These are phyloP conservation scores for Colletotrichum orchidophilum DNA, from an alignment of 2,329 filamentous ascomycete species.

Conservation along the genomic window DNA sequence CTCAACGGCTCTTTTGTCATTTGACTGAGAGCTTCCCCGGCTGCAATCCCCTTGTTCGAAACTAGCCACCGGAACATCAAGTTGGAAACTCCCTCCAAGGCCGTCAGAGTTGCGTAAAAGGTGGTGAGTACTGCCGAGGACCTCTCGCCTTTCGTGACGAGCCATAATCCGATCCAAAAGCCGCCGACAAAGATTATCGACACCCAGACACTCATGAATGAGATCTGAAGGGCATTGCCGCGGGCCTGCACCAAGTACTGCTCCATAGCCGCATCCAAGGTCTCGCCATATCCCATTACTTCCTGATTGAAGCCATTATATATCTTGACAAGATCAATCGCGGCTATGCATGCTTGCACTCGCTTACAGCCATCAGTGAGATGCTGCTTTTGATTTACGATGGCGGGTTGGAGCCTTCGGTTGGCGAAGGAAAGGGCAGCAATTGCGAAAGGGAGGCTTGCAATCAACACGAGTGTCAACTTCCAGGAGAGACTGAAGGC, in stretches of 20 bases:
- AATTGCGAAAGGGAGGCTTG: conserved; percentile 75
- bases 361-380: conserved; percentile 78
- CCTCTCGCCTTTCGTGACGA: conserved; percentile 68
- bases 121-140: conserved; percentile 80
- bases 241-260: conserved; percentile 76
- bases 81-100: conserved; percentile 78
- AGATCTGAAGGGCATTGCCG: conserved; percentile 76
- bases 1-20: conserved; percentile 28
- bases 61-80: conserved; percentile 81
- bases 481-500: conserved; percentile 86
- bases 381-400: conserved; percentile 74
- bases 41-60: conserved; percentile 81
- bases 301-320: conserved; percentile 82
- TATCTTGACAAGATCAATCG: conserved; percentile 86
- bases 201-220: conserved; percentile 77
- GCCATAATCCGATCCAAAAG: conserved; percentile 84
- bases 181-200: conserved; percentile 85
- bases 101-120: conserved; percentile 83
- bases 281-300: conserved; percentile 68
- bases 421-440: conserved; percentile 69
- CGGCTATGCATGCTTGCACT: conserved; percentile 70
- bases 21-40: conserved; percentile 67
- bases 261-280: conserved; percentile 65
- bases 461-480: conserved; percentile 81
- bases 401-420: conserved; percentile 68